phyloP scores from a whole-genome alignment of 1,284 basidiomycete species.

The Amylostereum chailletii region DNA sequence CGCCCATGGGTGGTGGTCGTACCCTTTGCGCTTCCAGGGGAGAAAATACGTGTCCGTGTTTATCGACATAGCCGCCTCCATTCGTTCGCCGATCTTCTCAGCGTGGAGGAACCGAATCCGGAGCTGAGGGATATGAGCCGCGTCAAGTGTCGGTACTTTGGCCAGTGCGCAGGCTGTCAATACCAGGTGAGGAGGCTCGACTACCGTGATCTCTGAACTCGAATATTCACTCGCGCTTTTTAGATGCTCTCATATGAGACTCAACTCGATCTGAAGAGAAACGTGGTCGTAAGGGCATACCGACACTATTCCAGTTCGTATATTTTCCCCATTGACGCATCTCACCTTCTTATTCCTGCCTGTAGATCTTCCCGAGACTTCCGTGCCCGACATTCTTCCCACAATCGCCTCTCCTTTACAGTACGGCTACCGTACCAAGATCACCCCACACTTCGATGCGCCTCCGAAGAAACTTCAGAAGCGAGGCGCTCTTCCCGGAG shows the following conservation, averaged over 20 bases:
- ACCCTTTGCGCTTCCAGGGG: conserved; percentile 79
- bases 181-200: conserved; percentile 45
- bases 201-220: background rate
- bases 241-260: conserved; percentile 84
- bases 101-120: conserved; percentile 58
- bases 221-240: conserved; percentile 10
- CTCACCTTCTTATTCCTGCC: background rate
- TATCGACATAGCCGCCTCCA: conserved; percentile 60
- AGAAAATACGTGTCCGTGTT: conserved; percentile 65
- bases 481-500: conserved; percentile 16
- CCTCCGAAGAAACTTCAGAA: conserved; percentile 50
- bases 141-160: conserved; percentile 82
- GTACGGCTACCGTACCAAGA: conserved; percentile 92
- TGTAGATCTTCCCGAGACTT: conserved; percentile 44
- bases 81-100: conserved; percentile 71
- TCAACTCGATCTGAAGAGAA: conserved; percentile 81
- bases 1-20: conserved; percentile 74
- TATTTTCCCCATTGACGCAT: background rate
- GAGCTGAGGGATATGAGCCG: conserved; percentile 57
- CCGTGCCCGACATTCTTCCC: conserved; percentile 61
- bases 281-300: conserved; percentile 86
- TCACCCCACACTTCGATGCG: conserved; percentile 93
- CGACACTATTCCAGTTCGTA: conserved; percentile 63
- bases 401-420: conserved; percentile 86
- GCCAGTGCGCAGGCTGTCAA: conserved; percentile 71